Base-by-base conservation (phyloP, 371 early-diverging fungal genomes). In the Mucor saturninus region DNA sequence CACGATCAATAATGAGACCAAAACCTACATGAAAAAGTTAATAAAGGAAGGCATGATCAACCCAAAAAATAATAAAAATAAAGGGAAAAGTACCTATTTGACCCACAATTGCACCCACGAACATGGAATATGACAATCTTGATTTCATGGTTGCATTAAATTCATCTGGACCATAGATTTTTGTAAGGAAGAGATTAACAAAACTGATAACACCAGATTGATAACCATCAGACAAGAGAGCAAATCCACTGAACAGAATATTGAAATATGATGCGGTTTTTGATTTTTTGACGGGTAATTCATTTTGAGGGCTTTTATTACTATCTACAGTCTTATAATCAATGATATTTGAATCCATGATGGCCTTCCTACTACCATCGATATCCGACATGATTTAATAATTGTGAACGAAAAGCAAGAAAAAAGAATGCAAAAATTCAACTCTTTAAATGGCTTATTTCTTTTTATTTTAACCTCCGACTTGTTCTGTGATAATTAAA, bases 141-240 rank as follows among this genome's bases (percentile, higher is more conserved):
- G 80, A 72, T 6, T 67, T 59, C 62, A 74, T 66, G 11, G 54
- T 59, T 6, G 53, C 30, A 26, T 68, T 63, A 32, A 76, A 74
- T 39, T 73, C 59, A 9, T 57, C 64, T 21, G 51, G 49, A 21
- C 77, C 80, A 55, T 80, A 80, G 35, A 80, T 80, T 30, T 61
- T 53, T 9, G 51, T 54, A 45, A 80, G 61, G 14, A 73, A 67
- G 5, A 71, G 35, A 62, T 76, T 76, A 42, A 76, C 66, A 52
- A 69, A 68, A 60, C 77, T 72, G 42, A 80, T 80, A 9, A 76
- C 69, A 53, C 74, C 73, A 4, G 76, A 72, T 61, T 80, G 80
- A 45, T 80, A 80, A 48, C 80, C 80, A 70, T 80, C 80, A 5
- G 74, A 75, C 6, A 72, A 50, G 9, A 75, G 51, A 0, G 80